Conservation (phyloP, 805 yeast species). For the Teunomyces gatunensis region DNA sequence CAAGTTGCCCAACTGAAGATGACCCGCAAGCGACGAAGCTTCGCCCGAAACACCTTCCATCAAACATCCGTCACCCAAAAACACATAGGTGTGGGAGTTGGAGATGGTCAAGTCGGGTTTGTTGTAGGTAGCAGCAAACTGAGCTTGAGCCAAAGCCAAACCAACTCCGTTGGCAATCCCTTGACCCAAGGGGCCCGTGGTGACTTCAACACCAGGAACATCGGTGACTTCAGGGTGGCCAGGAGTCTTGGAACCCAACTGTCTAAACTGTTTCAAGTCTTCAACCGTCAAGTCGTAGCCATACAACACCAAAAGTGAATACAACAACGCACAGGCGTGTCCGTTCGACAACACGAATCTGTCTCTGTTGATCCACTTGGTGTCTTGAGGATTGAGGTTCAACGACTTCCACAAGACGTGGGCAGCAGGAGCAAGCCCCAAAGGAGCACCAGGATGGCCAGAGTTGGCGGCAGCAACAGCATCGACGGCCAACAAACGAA, state of each 20-base stretch:
- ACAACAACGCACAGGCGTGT: constrained; percentile 89
- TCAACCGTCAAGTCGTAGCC: constrained; percentile 81
- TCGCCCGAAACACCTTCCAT: constrained; percentile 97
- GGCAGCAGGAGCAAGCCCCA: constrained; percentile 96
- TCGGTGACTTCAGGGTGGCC: constrained; percentile 93
- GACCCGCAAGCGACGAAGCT: constrained; percentile 95
- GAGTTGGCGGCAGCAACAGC: constrained; percentile 85
- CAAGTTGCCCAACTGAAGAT: constrained; percentile 86
- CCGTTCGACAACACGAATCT: constrained; percentile 95
- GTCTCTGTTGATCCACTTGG: constrained; percentile 92
- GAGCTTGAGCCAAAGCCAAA: constrained; percentile 90
- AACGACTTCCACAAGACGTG: constrained; percentile 79
- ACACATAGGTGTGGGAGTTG: constrained; percentile 71
- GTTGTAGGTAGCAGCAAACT: constrained; percentile 90
- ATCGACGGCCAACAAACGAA: constrained; percentile 87
- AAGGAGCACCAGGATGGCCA: constrained; percentile 99
- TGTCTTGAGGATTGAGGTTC: constrained; percentile 87
- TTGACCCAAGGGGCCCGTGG: constrained; percentile 99
- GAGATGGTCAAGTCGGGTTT: constrained; percentile 75
- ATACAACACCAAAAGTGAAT: constrained; percentile 78
- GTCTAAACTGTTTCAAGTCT: constrained; percentile 89
- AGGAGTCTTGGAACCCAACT: constrained; percentile 85
- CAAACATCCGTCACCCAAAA: constrained; percentile 97
- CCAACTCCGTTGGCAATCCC: constrained; percentile 97
- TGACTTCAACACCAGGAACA: constrained; percentile 90